A percentile compares a stretch with the other conserved stretches of the same genome.
phyloP scores from a whole-genome alignment of 306 rosid species.

The Cucumis melo region DNA sequence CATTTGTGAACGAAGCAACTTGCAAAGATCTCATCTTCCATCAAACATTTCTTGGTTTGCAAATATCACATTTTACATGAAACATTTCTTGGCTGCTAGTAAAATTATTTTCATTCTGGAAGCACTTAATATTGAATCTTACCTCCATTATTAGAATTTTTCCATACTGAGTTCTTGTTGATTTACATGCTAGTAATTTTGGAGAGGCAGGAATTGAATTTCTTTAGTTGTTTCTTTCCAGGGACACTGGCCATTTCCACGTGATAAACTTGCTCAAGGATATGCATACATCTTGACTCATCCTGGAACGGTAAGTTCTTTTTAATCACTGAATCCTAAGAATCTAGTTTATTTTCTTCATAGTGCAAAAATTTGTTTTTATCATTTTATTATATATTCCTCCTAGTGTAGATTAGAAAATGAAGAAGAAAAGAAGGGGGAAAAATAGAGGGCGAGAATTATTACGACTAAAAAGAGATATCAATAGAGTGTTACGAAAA shows the following conservation, averaged over 20 bases:
- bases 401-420: not conserved
- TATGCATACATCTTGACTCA: constrained; percentile 75
- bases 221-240: constrained; percentile 18
- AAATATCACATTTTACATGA: not conserved
- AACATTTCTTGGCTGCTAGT: not conserved
- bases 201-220: not conserved
- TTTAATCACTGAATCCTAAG: not conserved
- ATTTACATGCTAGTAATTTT: not conserved
- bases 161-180: not conserved
- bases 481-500: not conserved
- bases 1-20: not conserved
- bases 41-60: not conserved
- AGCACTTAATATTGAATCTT: not conserved
- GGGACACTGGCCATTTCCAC: constrained; percentile 86
- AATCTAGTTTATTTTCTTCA: not conserved
- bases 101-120: not conserved
- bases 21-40: not conserved
- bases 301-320: constrained; percentile 57
- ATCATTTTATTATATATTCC: not conserved
- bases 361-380: not conserved
- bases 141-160: not conserved
- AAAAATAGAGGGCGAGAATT: not conserved
- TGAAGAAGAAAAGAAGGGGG: not conserved
- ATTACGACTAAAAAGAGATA: not conserved
- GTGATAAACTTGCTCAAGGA: constrained; percentile 68